A percentile compares a stretch with the other conserved stretches of the same genome.
phyloP scores from a whole-genome alignment of 2,329 filamentous ascomycete genomes.

The Neofusicoccum kwambonambiense region DNA sequence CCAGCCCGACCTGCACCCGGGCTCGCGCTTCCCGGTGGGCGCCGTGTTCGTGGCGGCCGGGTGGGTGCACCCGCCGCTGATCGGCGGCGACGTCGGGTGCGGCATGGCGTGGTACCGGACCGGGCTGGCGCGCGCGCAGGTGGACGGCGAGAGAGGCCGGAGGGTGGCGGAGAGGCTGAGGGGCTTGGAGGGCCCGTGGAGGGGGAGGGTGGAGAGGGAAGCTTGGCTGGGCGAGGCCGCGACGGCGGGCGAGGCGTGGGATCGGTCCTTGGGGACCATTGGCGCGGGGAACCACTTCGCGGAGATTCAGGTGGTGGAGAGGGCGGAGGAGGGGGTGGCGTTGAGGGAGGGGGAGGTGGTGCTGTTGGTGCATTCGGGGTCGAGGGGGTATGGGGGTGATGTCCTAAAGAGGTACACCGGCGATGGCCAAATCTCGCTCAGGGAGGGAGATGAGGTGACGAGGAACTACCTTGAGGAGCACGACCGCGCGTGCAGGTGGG shows the following conservation, averaged over 20 bases:
- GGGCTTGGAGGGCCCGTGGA: slow-evolving; percentile 38
- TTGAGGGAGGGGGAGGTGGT: slow-evolving; percentile 33
- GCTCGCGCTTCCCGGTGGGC: slow-evolving; percentile 39
- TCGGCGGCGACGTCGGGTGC: slow-evolving; percentile 41
- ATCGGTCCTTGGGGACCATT: slow-evolving; percentile 36
- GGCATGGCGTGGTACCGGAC: slow-evolving; percentile 42
- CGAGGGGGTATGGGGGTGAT: slow-evolving; percentile 35
- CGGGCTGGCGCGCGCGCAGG: slow-evolving; percentile 28
- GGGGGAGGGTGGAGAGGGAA: slow-evolving; percentile 25
- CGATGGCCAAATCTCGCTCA: slow-evolving; percentile 28
- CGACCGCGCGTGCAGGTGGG: slow-evolving; percentile 37
- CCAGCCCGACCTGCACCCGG: slow-evolving; percentile 38
- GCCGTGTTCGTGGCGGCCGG: slow-evolving; percentile 34
- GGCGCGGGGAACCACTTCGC: slow-evolving; percentile 41
- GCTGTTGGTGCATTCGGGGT: slow-evolving; percentile 40
- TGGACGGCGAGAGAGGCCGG: slow-evolving; percentile 34
- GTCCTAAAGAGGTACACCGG: slow-evolving; percentile 33
- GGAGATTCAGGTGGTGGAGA: slow-evolving; percentile 39
- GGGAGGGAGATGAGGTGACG: slow-evolving; percentile 27
- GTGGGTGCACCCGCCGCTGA: slow-evolving; percentile 40
- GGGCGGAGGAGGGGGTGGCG: slow-evolving; percentile 17
- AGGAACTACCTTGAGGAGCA: slow-evolving; percentile 35
- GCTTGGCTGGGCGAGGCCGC: slow-evolving; percentile 29
- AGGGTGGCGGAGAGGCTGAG: slow-evolving; percentile 37
- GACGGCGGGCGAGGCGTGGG: slow-evolving; percentile 33